These are phyloP conservation scores for Ostreobium quekettii DNA, from an alignment of 139 green algal genomes.

Conservation along the genomic window DNA sequence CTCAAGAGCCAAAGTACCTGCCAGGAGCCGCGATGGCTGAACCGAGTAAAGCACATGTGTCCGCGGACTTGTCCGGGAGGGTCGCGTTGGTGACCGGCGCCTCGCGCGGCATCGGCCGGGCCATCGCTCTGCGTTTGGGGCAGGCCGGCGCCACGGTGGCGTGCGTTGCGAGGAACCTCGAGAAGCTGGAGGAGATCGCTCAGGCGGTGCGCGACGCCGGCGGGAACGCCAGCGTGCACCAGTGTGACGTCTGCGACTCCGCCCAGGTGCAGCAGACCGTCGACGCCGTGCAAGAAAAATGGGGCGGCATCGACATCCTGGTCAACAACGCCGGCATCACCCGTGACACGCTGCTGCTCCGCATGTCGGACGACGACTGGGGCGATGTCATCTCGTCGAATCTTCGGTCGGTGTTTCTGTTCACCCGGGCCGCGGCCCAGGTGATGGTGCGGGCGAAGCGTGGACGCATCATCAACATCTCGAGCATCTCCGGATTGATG, in stretches of 20 bases:
- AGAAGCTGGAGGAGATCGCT: too few species aligned
- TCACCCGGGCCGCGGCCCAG: not conserved
- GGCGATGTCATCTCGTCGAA: slow-evolving; percentile 83
- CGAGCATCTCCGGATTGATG: slow-evolving; percentile 21
- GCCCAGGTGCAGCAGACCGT: slow-evolving; percentile 62
- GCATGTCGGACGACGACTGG: slow-evolving; percentile 85
- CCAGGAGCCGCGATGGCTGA: too few species aligned
- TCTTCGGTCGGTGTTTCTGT: slow-evolving; percentile 6
- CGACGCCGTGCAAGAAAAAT: slow-evolving; percentile 60
- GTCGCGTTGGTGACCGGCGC: slow-evolving; percentile 91
- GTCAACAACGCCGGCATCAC: slow-evolving; percentile 71
- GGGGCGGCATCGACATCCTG: slow-evolving; percentile 58
- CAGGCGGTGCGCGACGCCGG: too few species aligned
- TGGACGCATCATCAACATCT: slow-evolving; percentile 22
- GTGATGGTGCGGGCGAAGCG: not conserved
- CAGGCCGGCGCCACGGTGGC: slow-evolving; percentile 48
- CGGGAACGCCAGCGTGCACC: slow-evolving; percentile 68
- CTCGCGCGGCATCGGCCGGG: slow-evolving; percentile 83
- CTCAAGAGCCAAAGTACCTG: too few species aligned
- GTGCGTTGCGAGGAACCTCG: too few species aligned
- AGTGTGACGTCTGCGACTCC: slow-evolving; percentile 53
- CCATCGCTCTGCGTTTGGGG: slow-evolving; percentile 77
- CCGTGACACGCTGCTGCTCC: slow-evolving; percentile 71
- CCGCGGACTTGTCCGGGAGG: too few species aligned
- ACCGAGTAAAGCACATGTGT: too few species aligned